These are phyloP conservation scores for Boletus coffeatus DNA, from an alignment of 1,284 basidiomycete genomes.

Conservation along the genomic window DNA sequence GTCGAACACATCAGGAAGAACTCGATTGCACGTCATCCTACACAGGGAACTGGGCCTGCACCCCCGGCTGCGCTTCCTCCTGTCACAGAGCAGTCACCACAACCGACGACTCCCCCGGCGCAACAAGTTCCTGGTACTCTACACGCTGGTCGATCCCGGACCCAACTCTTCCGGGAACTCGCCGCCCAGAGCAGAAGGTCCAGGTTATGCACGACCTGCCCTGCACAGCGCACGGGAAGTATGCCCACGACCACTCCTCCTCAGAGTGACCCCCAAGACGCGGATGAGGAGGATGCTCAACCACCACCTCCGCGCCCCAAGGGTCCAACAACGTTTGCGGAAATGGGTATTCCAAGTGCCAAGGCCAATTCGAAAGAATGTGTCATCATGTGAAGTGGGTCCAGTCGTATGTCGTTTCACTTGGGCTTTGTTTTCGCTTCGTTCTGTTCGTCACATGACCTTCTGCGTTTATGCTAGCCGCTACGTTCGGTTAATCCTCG, in stretches of 20 bases:
- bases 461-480: neutral
- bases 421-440: neutral
- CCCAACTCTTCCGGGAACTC: slow-evolving; percentile 10
- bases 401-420: neutral
- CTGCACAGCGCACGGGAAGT: slow-evolving; percentile 23
- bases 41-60: slow-evolving; percentile 3
- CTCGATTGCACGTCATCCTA: slow-evolving; percentile 26
- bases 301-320: slow-evolving; percentile 18
- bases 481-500: neutral
- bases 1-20: slow-evolving; percentile 39
- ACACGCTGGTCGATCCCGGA: slow-evolving; percentile 38
- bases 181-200: slow-evolving; percentile 15
- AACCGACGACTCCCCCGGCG: slow-evolving; percentile 7
- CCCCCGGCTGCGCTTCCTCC: slow-evolving; percentile 5
- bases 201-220: slow-evolving; percentile 24
- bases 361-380: slow-evolving; percentile 79
- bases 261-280: slow-evolving; percentile 5
- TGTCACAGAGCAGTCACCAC: slow-evolving; percentile 14
- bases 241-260: slow-evolving; percentile 12
- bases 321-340: slow-evolving; percentile 79
- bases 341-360: slow-evolving; percentile 82
- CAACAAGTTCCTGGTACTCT: slow-evolving; percentile 16
- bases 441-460: neutral
- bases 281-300: slow-evolving; percentile 4
- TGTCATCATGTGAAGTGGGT: slow-evolving; percentile 59